These are phyloP conservation scores for Brassica nigra DNA, from an alignment of 345 rosid genomes.

Conservation along the genomic window DNA sequence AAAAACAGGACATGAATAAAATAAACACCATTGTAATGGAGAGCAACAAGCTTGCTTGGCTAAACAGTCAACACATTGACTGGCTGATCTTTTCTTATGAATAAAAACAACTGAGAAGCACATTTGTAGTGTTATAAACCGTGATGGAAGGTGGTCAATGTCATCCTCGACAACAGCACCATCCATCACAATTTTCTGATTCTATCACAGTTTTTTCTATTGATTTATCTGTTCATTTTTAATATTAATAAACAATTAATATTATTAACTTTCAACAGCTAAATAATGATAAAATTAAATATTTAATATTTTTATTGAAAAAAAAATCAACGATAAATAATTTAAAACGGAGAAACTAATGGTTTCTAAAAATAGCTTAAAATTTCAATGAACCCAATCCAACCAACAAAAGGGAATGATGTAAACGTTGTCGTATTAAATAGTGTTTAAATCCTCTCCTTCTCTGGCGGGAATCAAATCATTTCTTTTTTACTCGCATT, in stretches of 20 bases:
- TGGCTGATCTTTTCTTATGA: not conserved
- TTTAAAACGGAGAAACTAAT: not conserved
- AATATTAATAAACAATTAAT: no score
- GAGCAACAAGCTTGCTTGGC: not conserved
- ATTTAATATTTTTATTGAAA: no score
- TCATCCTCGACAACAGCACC: not conserved
- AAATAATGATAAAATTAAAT: not conserved
- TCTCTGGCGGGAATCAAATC: conserved; percentile 16
- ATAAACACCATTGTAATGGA: not conserved
- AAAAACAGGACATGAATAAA: not conserved
- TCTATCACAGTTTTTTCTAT: not conserved
- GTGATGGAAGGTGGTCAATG: not conserved
- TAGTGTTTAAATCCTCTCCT: not conserved
- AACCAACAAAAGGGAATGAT: not conserved
- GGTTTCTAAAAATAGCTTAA: not conserved
- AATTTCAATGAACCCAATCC: not conserved
- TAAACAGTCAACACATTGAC: not conserved
- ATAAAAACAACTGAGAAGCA: not conserved
- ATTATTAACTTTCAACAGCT: not conserved
- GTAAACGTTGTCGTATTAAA: not conserved
- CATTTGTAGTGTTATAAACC: not conserved
- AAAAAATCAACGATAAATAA: not conserved
- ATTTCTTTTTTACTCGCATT: not conserved
- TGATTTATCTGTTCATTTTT: not conserved
- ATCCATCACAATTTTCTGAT: not conserved